Base-by-base conservation (phyloP, 331 rosid species). In the Telfairia occidentalis region DNA sequence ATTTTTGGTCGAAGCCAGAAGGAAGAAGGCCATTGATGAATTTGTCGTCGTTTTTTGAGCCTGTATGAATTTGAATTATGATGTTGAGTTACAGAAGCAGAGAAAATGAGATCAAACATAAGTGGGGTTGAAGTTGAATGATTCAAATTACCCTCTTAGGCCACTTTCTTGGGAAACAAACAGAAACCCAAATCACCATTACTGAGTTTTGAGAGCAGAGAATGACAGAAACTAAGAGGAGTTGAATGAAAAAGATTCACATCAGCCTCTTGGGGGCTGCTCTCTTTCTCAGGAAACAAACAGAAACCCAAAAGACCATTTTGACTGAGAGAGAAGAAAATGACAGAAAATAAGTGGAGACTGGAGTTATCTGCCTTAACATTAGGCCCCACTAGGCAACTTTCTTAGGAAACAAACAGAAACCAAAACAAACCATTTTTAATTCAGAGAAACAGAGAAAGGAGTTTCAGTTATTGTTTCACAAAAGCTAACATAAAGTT, bases 11-110 rank as follows among this genome's bases (percentile, higher is more conserved):
- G 66, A 87, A 86, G 7, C 74, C 81, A 11, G 92, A 73, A 79
- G 86, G 77, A 34, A 86, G 54, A 30, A 91, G 90, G 69, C 91
- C 95, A 67, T 50, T 67, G 15, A 86, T 79, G 4, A 85, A 65
- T 64, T 80, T 82, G 43, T 86, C 77, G 23, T 76, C 65, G 50
- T 77, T 72, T 65, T 23, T 37, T 7, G 4, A 38, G 2, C 73
- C 73, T 64, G 24, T 1, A 54, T 8, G 30, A 54, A n/a, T 48
- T 16, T n/a, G n/a, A 50, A 16, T 16, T 3, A 43, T n/a, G n/a
- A 43, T 43, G 23, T 16, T 16, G 19, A 50, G 55, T 50, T 50
- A 50, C 0, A 50, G 10, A 45, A 45, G 16, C 18, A 50, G 26
- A 52, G 9, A 50, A n/a, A 53, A 53, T 53, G 1, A n/a, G n/a